Percentiles rank a stretch among this genome's conserved stretches.
Evolutionary conservation across 768 basidiomycete species (phyloP).

Genomic region (Boletellus sp.): DNA sequence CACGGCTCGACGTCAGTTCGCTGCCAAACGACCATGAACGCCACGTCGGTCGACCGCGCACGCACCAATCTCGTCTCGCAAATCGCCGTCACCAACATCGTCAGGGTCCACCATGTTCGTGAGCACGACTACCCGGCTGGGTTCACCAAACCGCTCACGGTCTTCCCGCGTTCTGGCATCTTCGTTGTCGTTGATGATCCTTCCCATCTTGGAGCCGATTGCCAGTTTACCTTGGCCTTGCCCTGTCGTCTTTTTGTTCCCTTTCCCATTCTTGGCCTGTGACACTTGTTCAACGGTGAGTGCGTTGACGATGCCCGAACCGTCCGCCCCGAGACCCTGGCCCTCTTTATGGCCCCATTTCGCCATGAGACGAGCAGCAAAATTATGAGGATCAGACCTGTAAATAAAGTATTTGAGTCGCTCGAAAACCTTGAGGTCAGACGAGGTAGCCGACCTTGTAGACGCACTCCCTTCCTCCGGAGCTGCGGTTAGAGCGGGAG

Average conservation of each 20-base stretch:
- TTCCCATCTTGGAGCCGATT: slow-evolving; percentile 71
- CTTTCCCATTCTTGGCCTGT: slow-evolving; percentile 35
- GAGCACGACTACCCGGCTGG: slow-evolving; percentile 85
- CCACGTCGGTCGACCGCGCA: slow-evolving; percentile 2
- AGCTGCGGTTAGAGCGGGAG: slow-evolving; percentile 28
- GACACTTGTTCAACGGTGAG: slow-evolving; percentile 71
- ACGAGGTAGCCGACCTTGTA: slow-evolving; percentile 11
- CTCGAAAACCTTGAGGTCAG: background rate
- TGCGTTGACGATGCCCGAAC: slow-evolving; percentile 84
- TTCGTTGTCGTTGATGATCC: slow-evolving; percentile 87
- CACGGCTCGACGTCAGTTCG: background rate
- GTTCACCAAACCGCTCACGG: slow-evolving; percentile 77
- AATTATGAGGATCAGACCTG: slow-evolving; percentile 63
- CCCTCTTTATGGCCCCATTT: slow-evolving; percentile 97
- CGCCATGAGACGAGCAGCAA: slow-evolving; percentile 87
- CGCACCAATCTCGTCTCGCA: slow-evolving; percentile 85
- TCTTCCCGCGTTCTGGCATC: slow-evolving; percentile 77
- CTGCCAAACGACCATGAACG: background rate
- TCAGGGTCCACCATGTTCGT: slow-evolving; percentile 86
- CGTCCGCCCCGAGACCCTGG: slow-evolving; percentile 83
- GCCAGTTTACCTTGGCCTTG: slow-evolving; percentile 38
- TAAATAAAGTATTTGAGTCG: background rate
- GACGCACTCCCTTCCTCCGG: slow-evolving; percentile 29
- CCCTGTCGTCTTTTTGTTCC: slow-evolving; percentile 33
- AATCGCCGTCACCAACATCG: slow-evolving; percentile 80